Conservation (phyloP, 2,329 filamentous ascomycete species). For the Epichloe glyceriae region DNA sequence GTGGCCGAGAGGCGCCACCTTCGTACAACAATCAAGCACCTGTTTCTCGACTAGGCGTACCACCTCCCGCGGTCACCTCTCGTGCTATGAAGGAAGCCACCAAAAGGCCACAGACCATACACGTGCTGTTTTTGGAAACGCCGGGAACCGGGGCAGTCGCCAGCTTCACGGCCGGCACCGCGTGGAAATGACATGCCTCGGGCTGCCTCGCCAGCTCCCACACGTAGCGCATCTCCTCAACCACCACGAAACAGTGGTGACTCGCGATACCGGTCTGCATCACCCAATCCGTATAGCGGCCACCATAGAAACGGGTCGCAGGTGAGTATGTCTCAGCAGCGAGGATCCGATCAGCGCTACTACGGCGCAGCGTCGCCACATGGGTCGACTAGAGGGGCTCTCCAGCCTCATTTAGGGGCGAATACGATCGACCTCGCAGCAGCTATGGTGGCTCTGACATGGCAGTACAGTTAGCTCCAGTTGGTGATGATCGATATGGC, state of each 20-base stretch:
- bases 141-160: slow-evolving; percentile 18
- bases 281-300: slow-evolving; percentile 50
- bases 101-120: slow-evolving; percentile 78
- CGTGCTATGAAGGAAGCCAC: slow-evolving; percentile 93
- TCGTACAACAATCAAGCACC: slow-evolving; percentile 59
- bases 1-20: slow-evolving; percentile 45
- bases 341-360: slow-evolving; percentile 36
- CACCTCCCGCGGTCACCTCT: slow-evolving; percentile 82
- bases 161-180: slow-evolving; percentile 43
- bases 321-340: slow-evolving; percentile 27
- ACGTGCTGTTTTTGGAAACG: slow-evolving; percentile 54
- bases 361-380: slow-evolving; percentile 40
- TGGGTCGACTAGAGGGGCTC: slow-evolving; percentile 33
- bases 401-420: slow-evolving; percentile 30
- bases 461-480: slow-evolving; percentile 53
- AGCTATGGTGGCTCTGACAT: slow-evolving; percentile 41
- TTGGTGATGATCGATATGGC: slow-evolving; percentile 44
- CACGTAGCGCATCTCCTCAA: slow-evolving; percentile 49
- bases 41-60: slow-evolving; percentile 70
- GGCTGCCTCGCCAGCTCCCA: slow-evolving; percentile 55
- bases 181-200: slow-evolving; percentile 46
- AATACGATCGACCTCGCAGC: slow-evolving; percentile 37
- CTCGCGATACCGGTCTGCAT: slow-evolving; percentile 35
- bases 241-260: slow-evolving; percentile 44
- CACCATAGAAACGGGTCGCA: slow-evolving; percentile 25